These are phyloP conservation scores for Macrolepiota fuliginosa DNA, from an alignment of 768 basidiomycete genomes.

Conservation along the genomic window DNA sequence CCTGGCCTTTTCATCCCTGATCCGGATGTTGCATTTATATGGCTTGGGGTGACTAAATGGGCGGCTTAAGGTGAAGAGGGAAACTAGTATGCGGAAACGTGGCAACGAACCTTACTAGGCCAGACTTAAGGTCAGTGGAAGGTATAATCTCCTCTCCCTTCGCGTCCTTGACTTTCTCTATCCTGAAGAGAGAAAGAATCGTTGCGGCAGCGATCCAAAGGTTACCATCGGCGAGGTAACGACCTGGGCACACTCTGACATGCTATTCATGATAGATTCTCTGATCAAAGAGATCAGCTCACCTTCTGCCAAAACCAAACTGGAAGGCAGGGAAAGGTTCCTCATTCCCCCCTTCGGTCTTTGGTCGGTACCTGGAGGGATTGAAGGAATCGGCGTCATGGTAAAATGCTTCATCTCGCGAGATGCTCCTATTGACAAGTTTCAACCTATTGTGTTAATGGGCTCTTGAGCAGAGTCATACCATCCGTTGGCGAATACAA, in stretches of 20 bases:
- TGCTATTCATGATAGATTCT: background rate
- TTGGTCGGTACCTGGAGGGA: constrained; percentile 46
- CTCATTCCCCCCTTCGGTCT: background rate
- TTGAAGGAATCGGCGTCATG: too few relatives aligned
- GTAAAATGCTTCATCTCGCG: constrained; percentile 47
- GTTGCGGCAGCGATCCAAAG: too few relatives aligned
- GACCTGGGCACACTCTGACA: background rate
- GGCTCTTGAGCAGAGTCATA: constrained; percentile 4
- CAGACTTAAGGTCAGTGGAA: background rate
- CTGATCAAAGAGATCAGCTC: too few relatives aligned
- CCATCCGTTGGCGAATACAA: constrained; percentile 67
- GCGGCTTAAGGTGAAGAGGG: too few relatives aligned
- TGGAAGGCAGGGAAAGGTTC: background rate
- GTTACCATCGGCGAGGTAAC: too few relatives aligned
- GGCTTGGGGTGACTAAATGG: too few relatives aligned
- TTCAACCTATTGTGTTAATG: background rate
- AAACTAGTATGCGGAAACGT: background rate
- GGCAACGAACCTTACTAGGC: background rate
- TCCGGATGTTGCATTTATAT: too few relatives aligned
- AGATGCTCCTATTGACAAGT: constrained; percentile 35
- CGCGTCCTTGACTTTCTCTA: background rate
- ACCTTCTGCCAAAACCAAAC: constrained; percentile 7
- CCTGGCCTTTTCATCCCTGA: too few relatives aligned
- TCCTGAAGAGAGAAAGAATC: background rate
- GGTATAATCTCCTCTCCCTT: background rate